Evolutionary conservation across 164 flowering plant genomes (phyloP).

Genomic region (Vitis amurensis): DNA sequence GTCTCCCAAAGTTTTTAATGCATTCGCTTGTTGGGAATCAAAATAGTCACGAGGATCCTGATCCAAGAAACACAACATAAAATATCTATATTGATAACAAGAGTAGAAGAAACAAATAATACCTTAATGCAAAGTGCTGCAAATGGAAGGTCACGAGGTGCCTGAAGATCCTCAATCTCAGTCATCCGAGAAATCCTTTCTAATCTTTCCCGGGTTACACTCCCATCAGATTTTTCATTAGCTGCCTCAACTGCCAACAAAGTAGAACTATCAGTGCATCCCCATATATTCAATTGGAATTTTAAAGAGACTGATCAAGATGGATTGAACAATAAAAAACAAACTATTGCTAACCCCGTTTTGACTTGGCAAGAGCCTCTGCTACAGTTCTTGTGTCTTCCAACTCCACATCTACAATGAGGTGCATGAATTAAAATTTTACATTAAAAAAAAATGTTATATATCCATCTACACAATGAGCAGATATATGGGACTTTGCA

Average conservation of each 20-base stretch:
- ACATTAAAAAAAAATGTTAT: neutral
- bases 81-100: neutral
- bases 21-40: conserved; percentile 94
- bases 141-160: conserved; percentile 62
- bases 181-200: conserved; percentile 57
- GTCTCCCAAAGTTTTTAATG: conserved; percentile 66
- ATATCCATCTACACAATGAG: neutral
- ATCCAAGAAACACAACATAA: conserved; percentile 12
- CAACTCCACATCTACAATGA: conserved; percentile 57
- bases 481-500: neutral
- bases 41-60: conserved; percentile 99
- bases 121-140: conserved; percentile 95
- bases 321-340: conserved; percentile 5
- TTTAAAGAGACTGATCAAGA: neutral
- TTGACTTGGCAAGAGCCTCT: conserved; percentile 81
- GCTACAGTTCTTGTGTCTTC: conserved; percentile 85
- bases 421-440: conserved; percentile 10
- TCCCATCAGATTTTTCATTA: conserved; percentile 46
- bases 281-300: neutral
- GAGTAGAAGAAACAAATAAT: conserved; percentile 15
- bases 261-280: neutral
- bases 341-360: conserved; percentile 53
- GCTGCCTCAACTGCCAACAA: conserved; percentile 50
- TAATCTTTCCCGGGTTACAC: conserved; percentile 40
- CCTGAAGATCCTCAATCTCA: conserved; percentile 92